These are phyloP conservation scores for Trichosporon coremiiforme DNA, from an alignment of 1,284 basidiomycete species.

Conservation along the genomic window DNA sequence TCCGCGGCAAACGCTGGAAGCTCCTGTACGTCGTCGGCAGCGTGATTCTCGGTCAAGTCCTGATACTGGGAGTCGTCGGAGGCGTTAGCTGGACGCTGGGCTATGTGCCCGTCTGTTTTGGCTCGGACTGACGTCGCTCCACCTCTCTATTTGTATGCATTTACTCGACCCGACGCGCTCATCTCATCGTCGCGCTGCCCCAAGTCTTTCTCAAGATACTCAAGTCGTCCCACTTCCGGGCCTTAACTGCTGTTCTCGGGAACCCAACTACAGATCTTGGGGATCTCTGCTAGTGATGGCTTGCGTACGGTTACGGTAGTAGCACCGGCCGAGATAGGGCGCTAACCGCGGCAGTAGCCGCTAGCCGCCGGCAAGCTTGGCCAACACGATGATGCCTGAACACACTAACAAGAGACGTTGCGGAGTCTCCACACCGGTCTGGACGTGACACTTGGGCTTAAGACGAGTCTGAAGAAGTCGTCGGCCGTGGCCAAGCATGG, in stretches of 20 bases:
- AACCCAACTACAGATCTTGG: not conserved
- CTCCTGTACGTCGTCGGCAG: slow-evolving; percentile 72
- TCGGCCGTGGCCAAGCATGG: not conserved
- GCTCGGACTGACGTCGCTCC: slow-evolving; percentile 8
- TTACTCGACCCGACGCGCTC: not conserved
- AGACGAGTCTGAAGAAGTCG: too few relatives aligned
- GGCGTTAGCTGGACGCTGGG: slow-evolving; percentile 65
- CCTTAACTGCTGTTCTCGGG: not conserved
- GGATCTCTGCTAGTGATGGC: not conserved
- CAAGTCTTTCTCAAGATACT: too few relatives aligned
- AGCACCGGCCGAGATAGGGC: not conserved
- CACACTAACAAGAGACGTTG: too few relatives aligned
- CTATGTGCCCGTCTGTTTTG: slow-evolving; percentile 31
- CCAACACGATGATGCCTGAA: too few relatives aligned
- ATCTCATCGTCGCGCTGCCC: not conserved
- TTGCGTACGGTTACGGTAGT: too few relatives aligned
- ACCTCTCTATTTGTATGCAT: not conserved
- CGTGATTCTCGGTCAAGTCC: slow-evolving; percentile 69
- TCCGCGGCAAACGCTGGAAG: slow-evolving; percentile 58
- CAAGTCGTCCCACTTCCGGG: not conserved
- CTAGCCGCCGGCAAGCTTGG: not conserved
- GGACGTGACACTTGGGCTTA: too few relatives aligned
- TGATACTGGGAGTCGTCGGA: slow-evolving; percentile 75
- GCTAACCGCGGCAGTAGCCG: not conserved
- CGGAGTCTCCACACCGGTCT: slow-evolving; percentile 5